These are phyloP conservation scores for Stephanodiscus triporus DNA, from an alignment of 108 stramenopile species.

Conservation along the genomic window DNA sequence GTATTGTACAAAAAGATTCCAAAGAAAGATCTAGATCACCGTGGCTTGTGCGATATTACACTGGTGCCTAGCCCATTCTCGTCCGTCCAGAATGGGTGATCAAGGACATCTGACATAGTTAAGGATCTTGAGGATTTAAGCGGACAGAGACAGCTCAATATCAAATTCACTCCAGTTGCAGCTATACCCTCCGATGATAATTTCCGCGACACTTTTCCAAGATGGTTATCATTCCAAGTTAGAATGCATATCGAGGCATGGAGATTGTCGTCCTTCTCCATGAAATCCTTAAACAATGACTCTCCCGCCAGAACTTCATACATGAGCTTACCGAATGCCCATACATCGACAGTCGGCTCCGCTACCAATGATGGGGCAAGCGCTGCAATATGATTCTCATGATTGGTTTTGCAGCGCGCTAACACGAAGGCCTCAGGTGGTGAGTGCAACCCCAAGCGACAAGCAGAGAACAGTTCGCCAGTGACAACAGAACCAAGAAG, in stretches of 20 bases:
- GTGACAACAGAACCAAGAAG: slow-evolving; percentile 52
- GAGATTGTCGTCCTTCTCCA: slow-evolving; percentile 24
- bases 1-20: too few species aligned
- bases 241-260: slow-evolving; percentile 14
- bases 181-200: slow-evolving; percentile 56
- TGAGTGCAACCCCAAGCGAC: slow-evolving; percentile 50
- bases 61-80: not conserved
- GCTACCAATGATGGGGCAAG: slow-evolving; percentile 44
- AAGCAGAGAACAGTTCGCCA: slow-evolving; percentile 50
- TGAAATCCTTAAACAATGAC: slow-evolving; percentile 60
- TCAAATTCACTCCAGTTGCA: slow-evolving; percentile 60
- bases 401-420: slow-evolving; percentile 15
- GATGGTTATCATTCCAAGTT: slow-evolving; percentile 49
- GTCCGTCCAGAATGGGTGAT: slow-evolving; percentile 47
- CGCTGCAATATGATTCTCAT: slow-evolving; percentile 21
- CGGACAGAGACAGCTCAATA: slow-evolving; percentile 59
- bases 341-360: slow-evolving; percentile 64
- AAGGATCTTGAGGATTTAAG: slow-evolving; percentile 40
- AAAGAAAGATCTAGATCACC: too few species aligned
- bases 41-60: not conserved
- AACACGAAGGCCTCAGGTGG: slow-evolving; percentile 72
- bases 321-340: slow-evolving; percentile 81
- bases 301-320: slow-evolving; percentile 80
- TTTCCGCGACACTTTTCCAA: slow-evolving; percentile 39
- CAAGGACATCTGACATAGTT: slow-evolving; percentile 57